Evolutionary conservation across 176 grass and related monocot genomes (phyloP).

Genomic region (Juncus inflexus): DNA sequence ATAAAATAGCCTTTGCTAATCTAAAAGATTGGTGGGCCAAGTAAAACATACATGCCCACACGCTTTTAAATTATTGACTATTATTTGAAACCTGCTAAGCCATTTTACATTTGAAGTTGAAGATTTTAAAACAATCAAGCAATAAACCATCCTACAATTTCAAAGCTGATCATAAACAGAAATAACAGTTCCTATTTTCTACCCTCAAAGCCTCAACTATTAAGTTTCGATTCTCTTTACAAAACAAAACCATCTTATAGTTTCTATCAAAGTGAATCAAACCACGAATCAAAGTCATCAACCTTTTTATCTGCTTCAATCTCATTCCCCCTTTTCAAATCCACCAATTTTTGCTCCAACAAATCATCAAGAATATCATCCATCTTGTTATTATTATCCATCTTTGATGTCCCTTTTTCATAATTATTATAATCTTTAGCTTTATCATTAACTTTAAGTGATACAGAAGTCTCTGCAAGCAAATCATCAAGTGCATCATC

Average conservation of each 20-base stretch:
- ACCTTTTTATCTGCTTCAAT: constrained; percentile 26
- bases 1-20: no score
- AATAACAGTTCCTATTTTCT: no score
- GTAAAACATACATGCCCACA: no score
- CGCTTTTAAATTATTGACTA: no score
- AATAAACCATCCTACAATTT: no score
- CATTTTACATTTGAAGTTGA: no score
- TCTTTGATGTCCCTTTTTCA: constrained; percentile 11
- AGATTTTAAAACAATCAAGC: no score
- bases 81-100: no score
- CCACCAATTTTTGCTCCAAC: constrained; percentile 23
- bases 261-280: constrained; percentile 56
- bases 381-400: constrained; percentile 13
- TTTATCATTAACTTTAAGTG: constrained; percentile 8
- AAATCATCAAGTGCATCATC: constrained; percentile 57
- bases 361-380: constrained; percentile 52
- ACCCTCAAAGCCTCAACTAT: no score
- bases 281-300: constrained; percentile 77
- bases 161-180: no score
- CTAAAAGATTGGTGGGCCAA: no score
- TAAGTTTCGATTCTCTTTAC: no score
- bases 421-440: background rate
- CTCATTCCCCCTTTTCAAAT: constrained; percentile 34
- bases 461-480: constrained; percentile 42
- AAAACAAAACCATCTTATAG: background rate